A percentile compares a stretch with the other conserved stretches of the same genome.
Evolutionary conservation across 2,329 filamentous ascomycete species (phyloP).

Genomic region (Ophiostoma sp.): DNA sequence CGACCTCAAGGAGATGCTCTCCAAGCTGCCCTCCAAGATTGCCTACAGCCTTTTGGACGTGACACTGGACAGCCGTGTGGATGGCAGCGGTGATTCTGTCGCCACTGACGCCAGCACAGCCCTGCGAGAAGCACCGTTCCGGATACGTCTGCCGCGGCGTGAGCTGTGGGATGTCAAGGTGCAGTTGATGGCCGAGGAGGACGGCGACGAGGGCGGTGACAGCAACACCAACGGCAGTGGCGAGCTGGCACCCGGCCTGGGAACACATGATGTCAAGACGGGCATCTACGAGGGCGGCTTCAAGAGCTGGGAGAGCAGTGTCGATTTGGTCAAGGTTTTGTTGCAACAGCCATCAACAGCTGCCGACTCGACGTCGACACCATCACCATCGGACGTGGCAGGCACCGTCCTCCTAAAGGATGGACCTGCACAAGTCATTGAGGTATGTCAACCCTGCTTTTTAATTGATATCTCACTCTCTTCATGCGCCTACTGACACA

Average conservation of each 20-base stretch:
- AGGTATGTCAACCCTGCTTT: slow-evolving; percentile 45
- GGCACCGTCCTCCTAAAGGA: slow-evolving; percentile 31
- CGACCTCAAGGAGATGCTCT: slow-evolving; percentile 52
- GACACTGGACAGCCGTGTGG: slow-evolving; percentile 44
- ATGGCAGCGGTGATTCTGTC: slow-evolving; percentile 25
- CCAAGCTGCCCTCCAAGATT: slow-evolving; percentile 69
- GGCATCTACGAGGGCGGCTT: slow-evolving; percentile 85
- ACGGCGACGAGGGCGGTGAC: slow-evolving; percentile 55
- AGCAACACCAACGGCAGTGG: slow-evolving; percentile 37
- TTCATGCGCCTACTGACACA: background rate
- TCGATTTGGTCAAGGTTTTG: slow-evolving; percentile 74
- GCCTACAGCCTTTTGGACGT: slow-evolving; percentile 65
- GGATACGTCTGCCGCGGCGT: slow-evolving; percentile 63
- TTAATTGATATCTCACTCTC: background rate
- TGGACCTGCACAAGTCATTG: slow-evolving; percentile 49
- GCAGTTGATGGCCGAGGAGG: slow-evolving; percentile 75
- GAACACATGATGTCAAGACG: slow-evolving; percentile 72
- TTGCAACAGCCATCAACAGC: slow-evolving; percentile 44
- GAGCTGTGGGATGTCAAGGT: slow-evolving; percentile 80
- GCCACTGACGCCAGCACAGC: background rate
- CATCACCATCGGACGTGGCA: slow-evolving; percentile 22
- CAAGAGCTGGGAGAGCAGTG: slow-evolving; percentile 86
- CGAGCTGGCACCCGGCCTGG: slow-evolving; percentile 54
- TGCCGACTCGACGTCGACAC: slow-evolving; percentile 23
- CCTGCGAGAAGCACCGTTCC: background rate